Conservation (phyloP, 108 stramenopile genomes). For the Ochromonas danica region DNA sequence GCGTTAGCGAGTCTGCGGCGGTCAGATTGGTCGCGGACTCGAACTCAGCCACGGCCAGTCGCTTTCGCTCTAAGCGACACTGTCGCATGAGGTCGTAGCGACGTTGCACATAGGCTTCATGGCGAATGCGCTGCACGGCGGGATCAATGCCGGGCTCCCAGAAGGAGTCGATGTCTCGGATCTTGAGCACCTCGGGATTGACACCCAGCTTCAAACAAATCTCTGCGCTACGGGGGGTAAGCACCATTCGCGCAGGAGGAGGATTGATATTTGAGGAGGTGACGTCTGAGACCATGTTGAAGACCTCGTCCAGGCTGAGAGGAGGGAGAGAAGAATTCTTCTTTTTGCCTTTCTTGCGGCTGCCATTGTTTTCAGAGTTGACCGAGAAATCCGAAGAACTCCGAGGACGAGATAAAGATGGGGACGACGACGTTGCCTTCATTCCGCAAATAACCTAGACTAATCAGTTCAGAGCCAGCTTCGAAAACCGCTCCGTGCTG, state of each 20-base stretch:
- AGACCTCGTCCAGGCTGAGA: conserved; percentile 43
- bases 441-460: too few species aligned
- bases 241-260: conserved; percentile 51
- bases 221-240: conserved; percentile 65
- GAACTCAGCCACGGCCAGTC: conserved; percentile 48
- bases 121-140: conserved; percentile 62
- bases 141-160: conserved; percentile 63
- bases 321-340: conserved; percentile 1
- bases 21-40: conserved; percentile 4
- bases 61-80: conserved; percentile 54
- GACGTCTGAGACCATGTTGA: neutral
- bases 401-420: too few species aligned
- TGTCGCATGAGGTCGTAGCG: conserved; percentile 65
- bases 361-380: too few species aligned
- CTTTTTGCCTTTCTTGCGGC: too few species aligned
- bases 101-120: conserved; percentile 64
- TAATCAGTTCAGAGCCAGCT: too few species aligned
- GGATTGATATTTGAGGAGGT: conserved; percentile 50
- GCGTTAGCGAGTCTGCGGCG: conserved; percentile 42
- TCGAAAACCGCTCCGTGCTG: too few species aligned
- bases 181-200: conserved; percentile 56
- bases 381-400: too few species aligned
- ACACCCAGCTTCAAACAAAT: conserved; percentile 65
- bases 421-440: too few species aligned
- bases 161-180: conserved; percentile 66